Evolutionary conservation across 768 basidiomycete species (phyloP).

Genomic region (Russula sp.): DNA sequence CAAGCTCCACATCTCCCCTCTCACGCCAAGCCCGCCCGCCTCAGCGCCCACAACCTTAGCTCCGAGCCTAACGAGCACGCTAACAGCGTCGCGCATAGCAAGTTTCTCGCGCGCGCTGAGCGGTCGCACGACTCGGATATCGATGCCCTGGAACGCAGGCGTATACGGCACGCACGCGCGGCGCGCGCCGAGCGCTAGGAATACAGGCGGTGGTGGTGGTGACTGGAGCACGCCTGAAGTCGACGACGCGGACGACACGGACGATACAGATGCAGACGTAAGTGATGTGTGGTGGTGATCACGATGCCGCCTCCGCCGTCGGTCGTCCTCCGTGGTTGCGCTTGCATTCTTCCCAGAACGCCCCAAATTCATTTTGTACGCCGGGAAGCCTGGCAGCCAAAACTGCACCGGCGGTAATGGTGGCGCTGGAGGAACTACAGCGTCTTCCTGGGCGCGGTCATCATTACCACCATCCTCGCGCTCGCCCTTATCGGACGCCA

Average conservation of each 20-base stretch:
- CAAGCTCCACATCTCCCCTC: slow-evolving; percentile 31
- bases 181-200: slow-evolving; percentile 29
- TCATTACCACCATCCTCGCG: not conserved
- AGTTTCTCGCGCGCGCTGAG: slow-evolving; percentile 30
- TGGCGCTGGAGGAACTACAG: slow-evolving; percentile 21
- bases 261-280: not conserved
- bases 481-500: slow-evolving; percentile 10
- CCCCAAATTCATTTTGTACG: slow-evolving; percentile 13
- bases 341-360: not conserved
- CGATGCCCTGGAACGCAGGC: slow-evolving; percentile 29
- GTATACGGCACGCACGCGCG: slow-evolving; percentile 31
- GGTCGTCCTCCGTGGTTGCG: not conserved
- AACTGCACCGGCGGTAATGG: slow-evolving; percentile 30
- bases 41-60: slow-evolving; percentile 22
- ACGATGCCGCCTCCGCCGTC: not conserved
- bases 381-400: slow-evolving; percentile 29
- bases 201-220: slow-evolving; percentile 26
- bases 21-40: slow-evolving; percentile 17
- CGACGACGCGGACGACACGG: slow-evolving; percentile 1
- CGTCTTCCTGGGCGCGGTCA: not conserved
- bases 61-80: slow-evolving; percentile 25
- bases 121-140: slow-evolving; percentile 28
- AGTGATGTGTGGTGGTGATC: slow-evolving; percentile 1
- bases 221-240: not conserved
- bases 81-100: slow-evolving; percentile 27